phyloP scores from a whole-genome alignment of 768 basidiomycete genomes.

The Boletus vermiculosoides region DNA sequence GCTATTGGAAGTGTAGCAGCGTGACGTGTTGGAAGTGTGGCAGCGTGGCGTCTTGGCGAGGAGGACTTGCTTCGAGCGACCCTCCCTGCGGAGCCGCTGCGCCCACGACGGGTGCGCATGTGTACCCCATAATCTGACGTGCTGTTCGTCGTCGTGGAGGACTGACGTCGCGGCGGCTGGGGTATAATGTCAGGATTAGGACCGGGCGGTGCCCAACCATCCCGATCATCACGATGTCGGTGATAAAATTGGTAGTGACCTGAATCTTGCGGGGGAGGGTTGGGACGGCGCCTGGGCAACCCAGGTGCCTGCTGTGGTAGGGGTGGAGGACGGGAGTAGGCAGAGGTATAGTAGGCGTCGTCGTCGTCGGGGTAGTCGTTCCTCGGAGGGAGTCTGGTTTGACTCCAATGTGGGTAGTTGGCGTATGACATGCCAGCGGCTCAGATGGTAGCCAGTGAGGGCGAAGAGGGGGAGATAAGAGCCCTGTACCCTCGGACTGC shows the following conservation, averaged over 20 bases:
- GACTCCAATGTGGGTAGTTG: background rate
- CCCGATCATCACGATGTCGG: conserved; percentile 25
- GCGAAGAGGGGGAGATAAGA: background rate
- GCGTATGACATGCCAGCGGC: conserved; percentile 9
- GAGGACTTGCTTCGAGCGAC: conserved; percentile 15
- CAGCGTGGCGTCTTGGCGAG: conserved; percentile 22
- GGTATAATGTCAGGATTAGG: conserved; percentile 13
- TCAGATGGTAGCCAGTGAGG: background rate
- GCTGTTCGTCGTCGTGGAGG: conserved; percentile 18
- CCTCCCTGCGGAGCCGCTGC: conserved; percentile 21
- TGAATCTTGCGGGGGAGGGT: conserved; percentile 9
- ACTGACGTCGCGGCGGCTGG: conserved; percentile 17
- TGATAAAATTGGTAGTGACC: conserved; percentile 10
- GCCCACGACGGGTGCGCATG: conserved; percentile 16
- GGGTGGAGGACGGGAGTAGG: conserved; percentile 9
- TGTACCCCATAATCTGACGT: conserved; percentile 18
- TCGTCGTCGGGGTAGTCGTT: conserved; percentile 17
- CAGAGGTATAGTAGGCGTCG: conserved; percentile 12
- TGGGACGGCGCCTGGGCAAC: conserved; percentile 18
- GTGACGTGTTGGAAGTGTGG: conserved; percentile 15
- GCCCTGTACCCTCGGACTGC: background rate
- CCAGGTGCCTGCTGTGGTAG: conserved; percentile 5
- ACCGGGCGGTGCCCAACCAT: conserved; percentile 11
- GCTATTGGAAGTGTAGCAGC: conserved; percentile 15
- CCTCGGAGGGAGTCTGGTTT: background rate